These are phyloP conservation scores for Colletotrichum neosansevieriae DNA, from an alignment of 2,329 filamentous ascomycete genomes.

Conservation along the genomic window DNA sequence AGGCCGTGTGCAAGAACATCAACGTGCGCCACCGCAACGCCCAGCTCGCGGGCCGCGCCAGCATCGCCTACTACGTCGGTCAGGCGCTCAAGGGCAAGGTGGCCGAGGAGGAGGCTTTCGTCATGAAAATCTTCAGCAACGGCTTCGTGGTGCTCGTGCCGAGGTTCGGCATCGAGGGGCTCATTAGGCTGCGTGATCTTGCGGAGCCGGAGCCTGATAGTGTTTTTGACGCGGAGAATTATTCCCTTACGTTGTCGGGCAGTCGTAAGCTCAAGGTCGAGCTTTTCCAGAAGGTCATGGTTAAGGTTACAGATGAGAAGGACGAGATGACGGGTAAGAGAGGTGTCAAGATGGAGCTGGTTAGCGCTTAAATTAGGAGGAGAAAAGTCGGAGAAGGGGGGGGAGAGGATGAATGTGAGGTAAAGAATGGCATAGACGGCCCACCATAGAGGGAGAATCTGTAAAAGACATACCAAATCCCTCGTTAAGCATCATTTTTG, in stretches of 20 bases:
- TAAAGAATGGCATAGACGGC: too few species aligned
- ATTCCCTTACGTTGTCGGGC: slow-evolving; percentile 74
- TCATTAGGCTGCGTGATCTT: slow-evolving; percentile 88
- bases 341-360: slow-evolving; percentile 82
- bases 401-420: too few species aligned
- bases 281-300: slow-evolving; percentile 91
- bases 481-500: too few species aligned
- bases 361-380: slow-evolving; percentile 49
- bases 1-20: slow-evolving; percentile 97
- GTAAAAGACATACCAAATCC: too few species aligned
- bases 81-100: slow-evolving; percentile 87
- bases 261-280: slow-evolving; percentile 73
- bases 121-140: slow-evolving; percentile 98
- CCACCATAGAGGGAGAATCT: too few species aligned
- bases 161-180: slow-evolving; percentile 92
- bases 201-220: slow-evolving; percentile 82
- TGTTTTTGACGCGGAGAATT: slow-evolving; percentile 87
- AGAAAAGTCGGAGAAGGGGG: too few species aligned
- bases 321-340: slow-evolving; percentile 97
- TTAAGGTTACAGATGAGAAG: slow-evolving; percentile 91
- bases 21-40: slow-evolving; percentile 97
- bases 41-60: slow-evolving; percentile 92
- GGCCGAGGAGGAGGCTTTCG: slow-evolving; percentile 89
- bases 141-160: slow-evolving; percentile 97
- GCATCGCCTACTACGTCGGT: slow-evolving; percentile 97